Evolutionary conservation across 202 grass and related monocot species (phyloP).

Genomic region (Setaria italica): DNA sequence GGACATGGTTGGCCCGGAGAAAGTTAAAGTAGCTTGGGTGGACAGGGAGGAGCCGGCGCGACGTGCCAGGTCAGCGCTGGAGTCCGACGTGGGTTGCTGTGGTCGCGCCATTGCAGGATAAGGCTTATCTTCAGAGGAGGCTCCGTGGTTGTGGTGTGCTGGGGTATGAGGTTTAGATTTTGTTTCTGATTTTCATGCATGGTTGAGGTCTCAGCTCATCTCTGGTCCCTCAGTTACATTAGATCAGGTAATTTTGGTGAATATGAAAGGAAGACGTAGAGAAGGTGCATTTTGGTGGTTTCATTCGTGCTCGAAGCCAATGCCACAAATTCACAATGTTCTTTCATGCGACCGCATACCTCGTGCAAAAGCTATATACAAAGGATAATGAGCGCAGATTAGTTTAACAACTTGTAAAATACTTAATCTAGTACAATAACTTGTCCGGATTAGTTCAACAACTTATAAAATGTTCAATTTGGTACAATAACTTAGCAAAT

Average conservation of each 20-base stretch:
- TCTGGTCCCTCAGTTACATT: not conserved
- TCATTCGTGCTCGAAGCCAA: too few species aligned
- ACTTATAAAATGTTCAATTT: too few species aligned
- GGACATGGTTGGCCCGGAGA: slow-evolving; percentile 29
- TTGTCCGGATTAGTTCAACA: too few species aligned
- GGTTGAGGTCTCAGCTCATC: not conserved
- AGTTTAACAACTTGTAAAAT: too few species aligned
- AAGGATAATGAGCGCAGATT: too few species aligned
- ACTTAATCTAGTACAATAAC: too few species aligned
- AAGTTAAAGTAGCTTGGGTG: slow-evolving; percentile 52
- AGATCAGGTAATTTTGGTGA: not conserved
- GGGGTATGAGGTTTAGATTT: slow-evolving; percentile 35
- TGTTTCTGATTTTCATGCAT: not conserved
- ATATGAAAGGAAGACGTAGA: too few species aligned
- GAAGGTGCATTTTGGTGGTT: too few species aligned
- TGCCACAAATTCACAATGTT: too few species aligned
- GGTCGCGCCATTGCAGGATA: slow-evolving; percentile 53
- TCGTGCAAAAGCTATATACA: too few species aligned
- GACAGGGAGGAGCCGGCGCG: slow-evolving; percentile 8
- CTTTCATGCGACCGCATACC: too few species aligned
- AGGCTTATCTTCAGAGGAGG: slow-evolving; percentile 50
- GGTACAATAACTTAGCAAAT: too few species aligned
- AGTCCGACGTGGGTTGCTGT: slow-evolving; percentile 51
- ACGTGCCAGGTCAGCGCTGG: slow-evolving; percentile 42
- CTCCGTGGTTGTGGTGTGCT: slow-evolving; percentile 32